Evolutionary conservation across 192 early-diverging fungal genomes (phyloP), one percentile per base, ranked within the genome.

Genomic region (Cladochytrium replicatum): DNA sequence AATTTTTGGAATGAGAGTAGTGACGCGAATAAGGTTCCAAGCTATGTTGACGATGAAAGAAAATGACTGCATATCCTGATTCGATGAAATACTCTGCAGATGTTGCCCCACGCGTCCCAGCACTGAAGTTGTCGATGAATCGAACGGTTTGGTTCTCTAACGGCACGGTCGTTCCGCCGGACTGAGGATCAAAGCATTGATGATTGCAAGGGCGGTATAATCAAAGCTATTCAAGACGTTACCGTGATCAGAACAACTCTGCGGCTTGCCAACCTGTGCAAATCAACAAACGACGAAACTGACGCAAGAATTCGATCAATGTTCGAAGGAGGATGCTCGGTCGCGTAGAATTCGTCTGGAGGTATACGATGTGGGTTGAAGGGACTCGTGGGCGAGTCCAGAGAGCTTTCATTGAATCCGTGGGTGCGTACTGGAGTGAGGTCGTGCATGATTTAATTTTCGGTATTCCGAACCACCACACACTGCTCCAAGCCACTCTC

Each of bases 121-220:
- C 91, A 38, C 84, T 87, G 57, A 99, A 99, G 63, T 99, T 99
- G 70, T 99, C 96, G 45, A 99, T 82, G 66, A 99, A 99, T 29
- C 96, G 84, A 38, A 99, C 96, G 2, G 94, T 99, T 59, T 95
- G 80, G 51, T 82, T 82, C 56, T 99, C 93, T 8, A 97, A 69
- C 6, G 91, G 93, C 9, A 97, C 92, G 0, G 89, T 95, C 4
- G 96, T 99, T 30, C 96, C 96, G 27, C 93, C 96, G 29, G 72
- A 74, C 68, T 72, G 43, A 43, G 28, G 6, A 32, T 28, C 3
- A 37, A 41, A 44, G 21, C 6, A 9, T 2, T 2, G 58, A 9
- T 22, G 21, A 24, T 24, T 15, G 17, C 25, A 23, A 48, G 25
- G 37, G 58, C 7, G 54, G 13, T 15, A 4, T 48, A 47, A 28